These are phyloP conservation scores for Podaxis rugospora DNA, from an alignment of 768 basidiomycete genomes.

Conservation along the genomic window DNA sequence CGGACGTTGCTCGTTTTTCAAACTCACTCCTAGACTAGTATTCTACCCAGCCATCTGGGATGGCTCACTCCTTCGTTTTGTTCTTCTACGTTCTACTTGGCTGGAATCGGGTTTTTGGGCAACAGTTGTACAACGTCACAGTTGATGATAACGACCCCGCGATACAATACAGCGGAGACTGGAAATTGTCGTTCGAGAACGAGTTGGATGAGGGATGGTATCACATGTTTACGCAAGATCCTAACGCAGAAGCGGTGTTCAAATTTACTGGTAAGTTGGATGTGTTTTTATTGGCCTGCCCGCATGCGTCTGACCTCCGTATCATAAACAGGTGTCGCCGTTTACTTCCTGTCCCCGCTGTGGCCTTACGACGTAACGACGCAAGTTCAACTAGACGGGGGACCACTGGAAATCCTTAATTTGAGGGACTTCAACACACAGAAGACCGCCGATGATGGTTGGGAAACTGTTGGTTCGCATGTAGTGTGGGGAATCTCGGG, in stretches of 20 bases:
- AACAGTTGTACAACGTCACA: constrained; percentile 3
- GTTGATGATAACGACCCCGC: constrained; percentile 5
- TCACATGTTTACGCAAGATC: background rate
- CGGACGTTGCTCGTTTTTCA: background rate
- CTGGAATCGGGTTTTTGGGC: background rate
- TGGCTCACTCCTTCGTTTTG: background rate
- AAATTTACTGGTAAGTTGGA: constrained; percentile 5
- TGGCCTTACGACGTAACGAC: constrained; percentile 34
- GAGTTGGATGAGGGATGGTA: background rate
- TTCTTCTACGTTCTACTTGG: background rate
- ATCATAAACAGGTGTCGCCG: constrained; percentile 24
- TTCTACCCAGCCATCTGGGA: background rate
- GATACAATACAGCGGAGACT: background rate
- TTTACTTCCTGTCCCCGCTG: constrained; percentile 30
- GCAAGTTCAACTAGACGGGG: constrained; percentile 24
- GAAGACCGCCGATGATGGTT: constrained; percentile 12
- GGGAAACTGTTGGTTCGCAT: constrained; percentile 32
- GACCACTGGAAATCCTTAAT: constrained; percentile 19
- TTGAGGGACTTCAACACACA: constrained; percentile 15
- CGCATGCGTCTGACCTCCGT: background rate
- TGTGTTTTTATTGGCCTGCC: background rate
- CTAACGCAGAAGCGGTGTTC: constrained; percentile 6
- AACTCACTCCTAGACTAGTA: background rate
- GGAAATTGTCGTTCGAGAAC: background rate
- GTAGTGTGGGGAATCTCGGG: constrained; percentile 31